Percentiles rank a stretch among this genome's conserved stretches.
These are phyloP conservation scores for Arthrocladium fulminans DNA, from an alignment of 2,329 filamentous ascomycete species.

Conservation along the genomic window DNA sequence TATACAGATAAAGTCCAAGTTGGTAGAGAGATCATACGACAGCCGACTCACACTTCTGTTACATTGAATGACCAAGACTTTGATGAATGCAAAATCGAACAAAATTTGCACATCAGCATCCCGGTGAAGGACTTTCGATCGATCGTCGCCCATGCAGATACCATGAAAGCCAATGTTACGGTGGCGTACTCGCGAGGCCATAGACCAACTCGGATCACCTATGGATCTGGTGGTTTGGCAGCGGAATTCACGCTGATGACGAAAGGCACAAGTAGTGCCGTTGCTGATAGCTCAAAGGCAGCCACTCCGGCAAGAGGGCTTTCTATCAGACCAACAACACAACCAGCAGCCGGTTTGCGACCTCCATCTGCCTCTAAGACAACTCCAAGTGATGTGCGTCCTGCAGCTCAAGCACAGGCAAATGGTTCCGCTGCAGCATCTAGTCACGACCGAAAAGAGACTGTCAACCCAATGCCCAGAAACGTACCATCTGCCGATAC, in stretches of 20 bases:
- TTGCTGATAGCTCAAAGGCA: conserved; percentile 33
- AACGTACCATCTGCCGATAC: conserved; percentile 12
- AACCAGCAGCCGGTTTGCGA: conserved; percentile 15
- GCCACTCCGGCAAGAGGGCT: conserved; percentile 28
- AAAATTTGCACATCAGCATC: conserved; percentile 53
- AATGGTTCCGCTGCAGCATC: neutral
- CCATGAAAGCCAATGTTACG: conserved; percentile 45
- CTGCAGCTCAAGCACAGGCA: neutral
- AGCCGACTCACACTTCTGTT: conserved; percentile 57
- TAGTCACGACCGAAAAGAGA: neutral
- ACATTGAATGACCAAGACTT: conserved; percentile 55
- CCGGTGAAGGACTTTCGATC: conserved; percentile 59
- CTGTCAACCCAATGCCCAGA: neutral
- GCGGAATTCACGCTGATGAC: conserved; percentile 60
- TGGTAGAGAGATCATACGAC: conserved; percentile 56
- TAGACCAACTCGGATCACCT: conserved; percentile 53
- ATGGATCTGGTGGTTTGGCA: conserved; percentile 46
- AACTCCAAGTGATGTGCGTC: conserved; percentile 3
- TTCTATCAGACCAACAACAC: conserved; percentile 33
- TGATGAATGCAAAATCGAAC: conserved; percentile 50
- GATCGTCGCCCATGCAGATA: conserved; percentile 54
- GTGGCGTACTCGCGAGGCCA: conserved; percentile 52
- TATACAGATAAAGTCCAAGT: conserved; percentile 57
- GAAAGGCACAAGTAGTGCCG: conserved; percentile 43
- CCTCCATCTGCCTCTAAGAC: conserved; percentile 8